Base-by-base conservation (phyloP, 805 yeast genomes). In the Wickerhamia fluorescens region DNA sequence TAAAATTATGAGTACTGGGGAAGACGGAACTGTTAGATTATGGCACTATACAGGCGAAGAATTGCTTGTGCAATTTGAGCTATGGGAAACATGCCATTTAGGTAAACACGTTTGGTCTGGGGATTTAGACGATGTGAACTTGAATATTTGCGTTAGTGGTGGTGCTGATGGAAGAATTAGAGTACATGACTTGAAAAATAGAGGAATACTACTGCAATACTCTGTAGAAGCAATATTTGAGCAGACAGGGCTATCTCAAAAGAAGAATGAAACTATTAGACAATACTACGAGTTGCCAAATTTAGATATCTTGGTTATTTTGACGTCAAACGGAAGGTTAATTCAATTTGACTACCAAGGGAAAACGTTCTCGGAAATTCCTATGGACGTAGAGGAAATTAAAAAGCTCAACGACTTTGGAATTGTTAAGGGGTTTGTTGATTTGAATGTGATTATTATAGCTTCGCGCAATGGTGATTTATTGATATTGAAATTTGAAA, bases 101-200 rank as follows among this genome's bases (percentile, higher is more conserved):
- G 96, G 94, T 3, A 80, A 92, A 49, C 89, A 84, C 46, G 71
- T 82, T 2, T 92, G 97, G 98, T 74, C 85, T 14, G 71, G 80
- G 2, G 83, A 75, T 40, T 65, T 75, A 0, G 64, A 68, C 24
- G 65, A 61, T 18, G 43, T 49, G 1, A n/a, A 29, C 7, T 46
- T 58, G 13, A 49, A 61, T 28, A 41, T 78, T 3, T 76, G 80
- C 6, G 87, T 76, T 2, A 83, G 95, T 8, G 92, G 95, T 23
- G 98, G 98, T 20, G 94, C 94, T 22, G 98, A 92, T 56, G 96
- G 96, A 0, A 72, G 82, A 41, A 54, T 88, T 2, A 68, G 82
- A 38, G 40, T 82, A 4, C 75, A 78, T 45, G 81, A 80, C 41
- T 49, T 80, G 15, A 42, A 41, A 16, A 20, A 35, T 13, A 35